Conservation (phyloP, 2,329 filamentous ascomycete genomes). For the Aureobasidium sp. region DNA sequence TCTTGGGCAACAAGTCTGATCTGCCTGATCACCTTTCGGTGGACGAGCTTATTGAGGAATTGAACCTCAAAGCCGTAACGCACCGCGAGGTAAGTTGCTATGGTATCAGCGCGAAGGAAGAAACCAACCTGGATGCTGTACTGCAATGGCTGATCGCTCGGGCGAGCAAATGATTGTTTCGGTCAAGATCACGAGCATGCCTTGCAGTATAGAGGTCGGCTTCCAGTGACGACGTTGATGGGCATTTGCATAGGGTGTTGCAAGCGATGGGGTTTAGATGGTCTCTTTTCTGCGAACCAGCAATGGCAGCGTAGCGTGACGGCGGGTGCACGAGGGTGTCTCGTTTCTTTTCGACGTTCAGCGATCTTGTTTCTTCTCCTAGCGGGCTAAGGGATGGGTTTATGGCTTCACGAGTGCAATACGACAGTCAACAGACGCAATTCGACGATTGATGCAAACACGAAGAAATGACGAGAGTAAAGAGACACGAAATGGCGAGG, state of each 20-base stretch:
- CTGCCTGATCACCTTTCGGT: slow-evolving; percentile 84
- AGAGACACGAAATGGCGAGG: background rate
- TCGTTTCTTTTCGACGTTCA: background rate
- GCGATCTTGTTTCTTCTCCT: background rate
- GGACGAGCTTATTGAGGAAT: slow-evolving; percentile 87
- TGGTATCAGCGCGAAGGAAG: slow-evolving; percentile 96
- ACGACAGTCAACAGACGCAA: background rate
- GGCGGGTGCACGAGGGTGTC: background rate
- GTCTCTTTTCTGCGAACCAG: slow-evolving; percentile 5
- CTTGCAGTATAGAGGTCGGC: background rate
- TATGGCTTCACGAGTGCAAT: background rate
- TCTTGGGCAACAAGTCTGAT: slow-evolving; percentile 96
- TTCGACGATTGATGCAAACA: background rate
- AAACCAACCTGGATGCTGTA: slow-evolving; percentile 96
- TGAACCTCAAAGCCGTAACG: slow-evolving; percentile 82
- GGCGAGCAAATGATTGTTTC: slow-evolving; percentile 54
- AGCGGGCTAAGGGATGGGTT: background rate
- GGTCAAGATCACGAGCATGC: background rate
- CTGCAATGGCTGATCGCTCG: slow-evolving; percentile 93
- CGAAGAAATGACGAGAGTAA: background rate
- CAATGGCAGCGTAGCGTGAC: slow-evolving; percentile 10
- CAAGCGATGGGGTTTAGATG: slow-evolving; percentile 11
- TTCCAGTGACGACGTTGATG: background rate
- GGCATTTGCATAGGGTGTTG: slow-evolving; percentile 11
- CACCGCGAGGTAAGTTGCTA: slow-evolving; percentile 97